phyloP scores from a whole-genome alignment of 306 rosid species.

The Senna siamea region DNA sequence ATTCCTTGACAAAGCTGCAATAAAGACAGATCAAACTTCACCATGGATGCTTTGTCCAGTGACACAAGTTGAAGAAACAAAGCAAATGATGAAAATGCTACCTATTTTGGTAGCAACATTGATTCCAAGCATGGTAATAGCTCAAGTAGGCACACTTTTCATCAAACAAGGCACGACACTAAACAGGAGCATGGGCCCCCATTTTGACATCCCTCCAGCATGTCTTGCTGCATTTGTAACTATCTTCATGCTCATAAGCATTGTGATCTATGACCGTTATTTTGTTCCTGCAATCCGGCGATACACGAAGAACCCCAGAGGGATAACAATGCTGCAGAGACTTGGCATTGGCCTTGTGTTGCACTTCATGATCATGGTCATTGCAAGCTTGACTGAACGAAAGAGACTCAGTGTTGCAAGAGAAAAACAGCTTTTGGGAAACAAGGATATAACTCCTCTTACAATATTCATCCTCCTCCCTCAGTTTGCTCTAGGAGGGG shows the following conservation, averaged over 20 bases:
- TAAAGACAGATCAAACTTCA: conserved; percentile 46
- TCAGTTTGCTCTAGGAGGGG: conserved; percentile 70
- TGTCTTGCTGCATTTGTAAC: conserved; percentile 56
- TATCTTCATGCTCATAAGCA: conserved; percentile 63
- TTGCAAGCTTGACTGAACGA: conserved; percentile 59
- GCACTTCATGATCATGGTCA: conserved; percentile 51
- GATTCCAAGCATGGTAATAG: conserved; percentile 57
- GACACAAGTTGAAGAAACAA: conserved; percentile 91
- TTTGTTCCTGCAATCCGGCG: conserved; percentile 54
- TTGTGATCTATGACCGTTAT: conserved; percentile 60
- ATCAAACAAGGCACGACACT: conserved; percentile 72
- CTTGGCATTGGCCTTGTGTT: conserved; percentile 70
- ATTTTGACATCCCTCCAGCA: conserved; percentile 70
- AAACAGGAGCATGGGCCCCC: conserved; percentile 58
- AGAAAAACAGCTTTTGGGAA: conserved; percentile 40
- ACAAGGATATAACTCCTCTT: conserved; percentile 57
- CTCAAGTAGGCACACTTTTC: conserved; percentile 61
- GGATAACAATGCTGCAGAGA: conserved; percentile 84
- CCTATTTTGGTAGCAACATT: conserved; percentile 66
- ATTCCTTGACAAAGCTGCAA: conserved; percentile 77
- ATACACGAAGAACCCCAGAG: conserved; percentile 79
- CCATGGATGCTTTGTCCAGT: conserved; percentile 71
- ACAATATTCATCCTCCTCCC: conserved; percentile 76
- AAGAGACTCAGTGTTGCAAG: conserved; percentile 57
- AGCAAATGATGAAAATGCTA: conserved; percentile 77